Conservation (phyloP, 306 rosid genomes). For the Spatholobus suberectus region DNA sequence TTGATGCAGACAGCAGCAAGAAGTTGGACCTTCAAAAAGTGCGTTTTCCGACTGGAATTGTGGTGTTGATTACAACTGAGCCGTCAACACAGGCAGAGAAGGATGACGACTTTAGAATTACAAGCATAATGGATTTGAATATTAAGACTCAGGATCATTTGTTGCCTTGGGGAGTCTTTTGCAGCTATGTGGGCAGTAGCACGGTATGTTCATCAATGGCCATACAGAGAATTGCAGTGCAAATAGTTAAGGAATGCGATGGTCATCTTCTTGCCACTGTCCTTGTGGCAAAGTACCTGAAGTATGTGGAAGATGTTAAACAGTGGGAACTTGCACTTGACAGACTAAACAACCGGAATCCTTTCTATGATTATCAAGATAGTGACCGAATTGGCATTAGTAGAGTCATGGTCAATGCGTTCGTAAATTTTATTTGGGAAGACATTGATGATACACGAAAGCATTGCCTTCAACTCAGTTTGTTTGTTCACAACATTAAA, state of each 20-base stretch:
- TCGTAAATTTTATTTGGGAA: neutral
- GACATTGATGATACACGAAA: neutral
- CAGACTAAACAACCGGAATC: neutral
- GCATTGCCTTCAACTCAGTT: neutral
- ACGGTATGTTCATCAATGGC: neutral
- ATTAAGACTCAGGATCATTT: slow-evolving; percentile 19
- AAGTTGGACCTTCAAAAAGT: neutral
- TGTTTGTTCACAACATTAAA: neutral
- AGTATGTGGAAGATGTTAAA: neutral
- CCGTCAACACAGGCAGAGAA: neutral
- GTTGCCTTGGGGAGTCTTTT: slow-evolving; percentile 8
- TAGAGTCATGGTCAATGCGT: slow-evolving; percentile 17
- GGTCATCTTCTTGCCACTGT: slow-evolving; percentile 23
- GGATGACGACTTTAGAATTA: neutral
- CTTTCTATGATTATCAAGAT: slow-evolving; percentile 5
- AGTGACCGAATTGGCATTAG: neutral
- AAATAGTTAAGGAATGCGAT: neutral
- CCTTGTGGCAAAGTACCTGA: neutral
- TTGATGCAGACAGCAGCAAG: neutral
- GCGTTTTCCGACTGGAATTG: neutral
- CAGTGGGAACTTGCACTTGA: neutral
- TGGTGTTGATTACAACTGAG: slow-evolving; percentile 13
- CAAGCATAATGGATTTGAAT: neutral
- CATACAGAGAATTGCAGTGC: neutral
- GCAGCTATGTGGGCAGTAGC: neutral